Conservation (phyloP, 495 filamentous ascomycete species). For the Astrocystis sublimbata region DNA sequence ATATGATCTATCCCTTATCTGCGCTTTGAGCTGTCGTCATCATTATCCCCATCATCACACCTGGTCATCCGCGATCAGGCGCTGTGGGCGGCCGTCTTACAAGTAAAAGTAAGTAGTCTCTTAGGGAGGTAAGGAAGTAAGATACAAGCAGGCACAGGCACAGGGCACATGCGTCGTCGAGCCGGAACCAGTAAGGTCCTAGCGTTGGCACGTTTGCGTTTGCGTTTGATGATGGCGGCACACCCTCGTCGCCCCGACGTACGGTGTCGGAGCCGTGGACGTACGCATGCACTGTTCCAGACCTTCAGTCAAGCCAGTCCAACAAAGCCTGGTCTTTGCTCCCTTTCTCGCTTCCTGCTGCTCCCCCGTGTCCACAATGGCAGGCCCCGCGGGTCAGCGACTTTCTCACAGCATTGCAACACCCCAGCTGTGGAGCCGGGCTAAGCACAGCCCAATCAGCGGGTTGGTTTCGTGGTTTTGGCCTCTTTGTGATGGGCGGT, state of each 20-base stretch:
- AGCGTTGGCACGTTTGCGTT: conserved; percentile 9
- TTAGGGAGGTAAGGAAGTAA: neutral
- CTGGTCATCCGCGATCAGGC: no score
- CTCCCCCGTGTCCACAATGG: neutral
- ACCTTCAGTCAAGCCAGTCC: neutral
- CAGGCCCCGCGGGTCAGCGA: neutral
- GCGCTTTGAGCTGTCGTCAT: no score
- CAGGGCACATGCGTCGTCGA: neutral
- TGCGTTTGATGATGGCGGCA: conserved; percentile 9
- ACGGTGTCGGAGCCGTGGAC: neutral
- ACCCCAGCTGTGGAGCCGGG: conserved; percentile 6
- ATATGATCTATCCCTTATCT: no score
- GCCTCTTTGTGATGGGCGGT: neutral
- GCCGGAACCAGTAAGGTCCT: neutral
- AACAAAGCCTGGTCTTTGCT: neutral
- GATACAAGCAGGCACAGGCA: neutral
- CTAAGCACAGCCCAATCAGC: conserved; percentile 5
- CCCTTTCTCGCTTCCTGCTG: no score
- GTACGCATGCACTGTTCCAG: neutral
- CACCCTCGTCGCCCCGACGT: neutral
- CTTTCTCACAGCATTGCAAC: conserved; percentile 5
- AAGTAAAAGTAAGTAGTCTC: no score
- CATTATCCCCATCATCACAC: no score
- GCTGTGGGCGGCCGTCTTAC: no score
- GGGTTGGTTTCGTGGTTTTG: neutral